Evolutionary conservation across 352 stramenopile species (phyloP), one percentile per base, ranked within the genome.

Genomic region (Halophytophthora polymorphica): DNA sequence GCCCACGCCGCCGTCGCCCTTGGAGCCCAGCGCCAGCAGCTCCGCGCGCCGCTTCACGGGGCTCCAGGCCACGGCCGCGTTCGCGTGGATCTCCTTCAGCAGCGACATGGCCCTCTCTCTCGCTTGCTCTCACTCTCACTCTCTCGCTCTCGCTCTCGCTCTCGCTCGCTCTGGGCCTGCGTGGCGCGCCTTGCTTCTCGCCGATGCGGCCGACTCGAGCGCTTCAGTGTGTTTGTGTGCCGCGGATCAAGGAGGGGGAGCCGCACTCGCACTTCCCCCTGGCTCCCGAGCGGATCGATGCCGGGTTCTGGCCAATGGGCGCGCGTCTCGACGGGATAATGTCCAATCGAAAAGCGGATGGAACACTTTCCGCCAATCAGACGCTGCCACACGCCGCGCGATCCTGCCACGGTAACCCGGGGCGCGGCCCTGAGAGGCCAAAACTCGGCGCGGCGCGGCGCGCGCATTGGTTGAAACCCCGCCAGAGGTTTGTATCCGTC

Each of bases 1-100:
- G 44, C 94, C 93, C 44, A 83, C 83, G 50, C 95, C 95, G 56
- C 93, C 92, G 53, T 96, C 96, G 62, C 98, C 96, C 86, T 98
- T 96, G 58, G 78, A 88, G 45, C 88, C 88, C 29, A 96, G 77
- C 63, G 88, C 88, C 53, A 96, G 71, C 46, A 95, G 66, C 61
- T 91, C 83, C 31, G 71, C 61, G 54, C 76, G 80, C 28, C 71
- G 65, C 58, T 87, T 86, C 46, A 90, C 65, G 37, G 86, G 83
- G 65, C 83, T 94, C 88, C 88, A 96, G 40, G 88, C 88, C 71
- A 95, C 73, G 14, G 83, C 86, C 14, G 86, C 88, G 43, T 93
- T 93, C 35, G 76, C 84, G 61, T 96, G 83, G 55, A 96, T 92
- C 66, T 96, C 83, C 68, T 96, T 95, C 18, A 96, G 70, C 61